Evolutionary conservation across 305 asterid genomes (phyloP), one percentile per base, ranked within the genome.

Genomic region (Rubia tinctorum): DNA sequence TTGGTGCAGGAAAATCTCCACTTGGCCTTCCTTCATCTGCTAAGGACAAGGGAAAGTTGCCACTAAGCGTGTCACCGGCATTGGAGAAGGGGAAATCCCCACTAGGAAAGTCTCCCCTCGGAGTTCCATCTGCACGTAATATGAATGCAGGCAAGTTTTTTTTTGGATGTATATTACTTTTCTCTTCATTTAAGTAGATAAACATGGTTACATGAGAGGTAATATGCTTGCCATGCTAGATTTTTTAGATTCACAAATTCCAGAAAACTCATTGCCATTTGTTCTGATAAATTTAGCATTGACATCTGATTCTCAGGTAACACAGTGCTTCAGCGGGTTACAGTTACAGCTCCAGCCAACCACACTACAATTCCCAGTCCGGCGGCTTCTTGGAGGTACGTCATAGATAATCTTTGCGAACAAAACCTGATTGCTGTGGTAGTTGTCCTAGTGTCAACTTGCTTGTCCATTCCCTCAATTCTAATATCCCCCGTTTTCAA

Each of bases 351-450:
- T 40, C 30, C 61, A 0, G 60, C n/a, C 70, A 13, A 49, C 17
- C 56, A 51, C 67, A 39, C 8, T 23, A 17, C 2, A 63, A 47
- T 15, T 63, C 71, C 71, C 25, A 65, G 23, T 20, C 11, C 3
- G 6, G 17, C 37, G 45, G 63, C 47, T 73, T 47, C 64, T 49
- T 73, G 76, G 76, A 73, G 51, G 76, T 73, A 73, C 37, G 65
- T 64, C 39, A 34, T 4, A 34, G 39, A 34, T 34, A 34, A 34
- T 5, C 39, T 34, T 34, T 11, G 65, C 10, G 9, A 45, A 45
- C 39, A 42, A 23, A 5, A 13, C 60, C 20, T 45, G 59, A 7
- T 68, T 67, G n/a, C 55, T 18, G 43, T 45, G 67, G 45, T 20
- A 1, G 51, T 44, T 8, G 17, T 68, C 8, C 20, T 17, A 45